phyloP scores from a whole-genome alignment of 2,329 filamentous ascomycete genomes.

The Colletotrichum sp. region DNA sequence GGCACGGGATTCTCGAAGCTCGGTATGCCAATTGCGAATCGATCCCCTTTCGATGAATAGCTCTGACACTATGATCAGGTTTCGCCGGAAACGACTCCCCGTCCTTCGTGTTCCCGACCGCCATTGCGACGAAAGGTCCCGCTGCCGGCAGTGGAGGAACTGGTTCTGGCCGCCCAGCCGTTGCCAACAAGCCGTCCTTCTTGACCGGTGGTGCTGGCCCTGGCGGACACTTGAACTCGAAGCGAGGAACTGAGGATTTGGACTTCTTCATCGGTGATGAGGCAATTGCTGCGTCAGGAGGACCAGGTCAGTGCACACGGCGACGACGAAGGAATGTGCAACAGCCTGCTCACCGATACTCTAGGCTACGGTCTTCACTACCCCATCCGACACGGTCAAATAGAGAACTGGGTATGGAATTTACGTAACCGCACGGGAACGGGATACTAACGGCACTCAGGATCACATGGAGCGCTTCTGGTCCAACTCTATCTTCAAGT shows the following conservation, averaged over 20 bases:
- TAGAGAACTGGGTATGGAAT: slow-evolving; percentile 90
- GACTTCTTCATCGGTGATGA: slow-evolving; percentile 99
- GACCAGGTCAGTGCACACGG: slow-evolving; percentile 67
- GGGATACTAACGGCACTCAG: slow-evolving; percentile 50
- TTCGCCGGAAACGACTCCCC: slow-evolving; percentile 99
- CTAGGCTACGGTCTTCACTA: slow-evolving; percentile 94
- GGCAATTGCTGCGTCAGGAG: slow-evolving; percentile 81
- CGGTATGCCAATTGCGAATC: slow-evolving; percentile 61
- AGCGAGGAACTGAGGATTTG: slow-evolving; percentile 95
- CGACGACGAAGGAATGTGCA: neutral
- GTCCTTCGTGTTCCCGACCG: slow-evolving; percentile 98
- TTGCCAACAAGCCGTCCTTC: slow-evolving; percentile 95
- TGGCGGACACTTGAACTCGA: slow-evolving; percentile 81
- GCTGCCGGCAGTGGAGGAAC: slow-evolving; percentile 74
- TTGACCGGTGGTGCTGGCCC: slow-evolving; percentile 88
- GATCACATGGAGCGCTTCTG: slow-evolving; percentile 99
- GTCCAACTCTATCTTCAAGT: slow-evolving; percentile 99
- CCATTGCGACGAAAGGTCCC: slow-evolving; percentile 91
- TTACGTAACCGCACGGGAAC: neutral
- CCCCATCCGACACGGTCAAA: slow-evolving; percentile 95
- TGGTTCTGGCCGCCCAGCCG: slow-evolving; percentile 85
- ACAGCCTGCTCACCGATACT: slow-evolving; percentile 24
- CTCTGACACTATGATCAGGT: slow-evolving; percentile 56
- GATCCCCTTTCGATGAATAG: slow-evolving; percentile 25
- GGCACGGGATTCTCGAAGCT: slow-evolving; percentile 99